These are phyloP conservation scores for Batrachochytrium dendrobatidis DNA, from an alignment of 371 early-diverging fungal species.

Conservation along the genomic window DNA sequence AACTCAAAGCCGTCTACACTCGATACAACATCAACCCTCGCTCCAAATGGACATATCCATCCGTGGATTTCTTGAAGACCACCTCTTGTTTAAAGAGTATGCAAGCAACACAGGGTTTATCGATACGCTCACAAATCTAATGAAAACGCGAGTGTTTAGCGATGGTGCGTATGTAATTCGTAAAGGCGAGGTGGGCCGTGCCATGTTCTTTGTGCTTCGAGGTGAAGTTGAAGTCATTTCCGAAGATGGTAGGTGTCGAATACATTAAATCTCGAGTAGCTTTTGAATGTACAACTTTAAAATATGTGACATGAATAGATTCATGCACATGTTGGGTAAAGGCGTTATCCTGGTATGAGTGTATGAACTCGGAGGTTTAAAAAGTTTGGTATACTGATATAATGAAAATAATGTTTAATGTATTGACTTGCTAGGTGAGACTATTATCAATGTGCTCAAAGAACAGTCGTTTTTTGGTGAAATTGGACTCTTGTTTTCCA, in stretches of 20 bases:
- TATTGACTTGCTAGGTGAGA: conserved; percentile 29
- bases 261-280: too few relatives aligned
- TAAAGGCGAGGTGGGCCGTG: conserved; percentile 38
- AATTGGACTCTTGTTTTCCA: conserved; percentile 40
- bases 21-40: too few relatives aligned
- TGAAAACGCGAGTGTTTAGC: conserved; percentile 36
- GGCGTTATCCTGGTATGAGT: background rate
- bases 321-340: background rate
- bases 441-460: conserved; percentile 39
- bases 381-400: background rate
- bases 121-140: conserved; percentile 19
- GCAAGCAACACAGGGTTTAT: conserved; percentile 25
- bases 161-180: conserved; percentile 32
- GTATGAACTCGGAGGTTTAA: too few relatives aligned
- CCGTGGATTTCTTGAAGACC: conserved; percentile 28
- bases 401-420: too few relatives aligned
- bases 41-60: conserved; percentile 7
- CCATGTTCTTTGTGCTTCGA: conserved; percentile 36
- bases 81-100: conserved; percentile 38
- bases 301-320: too few relatives aligned
- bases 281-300: too few relatives aligned
- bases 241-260: conserved; percentile 29
- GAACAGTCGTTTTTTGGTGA: conserved; percentile 45
- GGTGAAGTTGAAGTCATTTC: conserved; percentile 39
- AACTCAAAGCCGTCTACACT: too few relatives aligned